These are phyloP conservation scores for Lizanozyma gosingica DNA, from an alignment of 1,139 yeast species.

Conservation along the genomic window DNA sequence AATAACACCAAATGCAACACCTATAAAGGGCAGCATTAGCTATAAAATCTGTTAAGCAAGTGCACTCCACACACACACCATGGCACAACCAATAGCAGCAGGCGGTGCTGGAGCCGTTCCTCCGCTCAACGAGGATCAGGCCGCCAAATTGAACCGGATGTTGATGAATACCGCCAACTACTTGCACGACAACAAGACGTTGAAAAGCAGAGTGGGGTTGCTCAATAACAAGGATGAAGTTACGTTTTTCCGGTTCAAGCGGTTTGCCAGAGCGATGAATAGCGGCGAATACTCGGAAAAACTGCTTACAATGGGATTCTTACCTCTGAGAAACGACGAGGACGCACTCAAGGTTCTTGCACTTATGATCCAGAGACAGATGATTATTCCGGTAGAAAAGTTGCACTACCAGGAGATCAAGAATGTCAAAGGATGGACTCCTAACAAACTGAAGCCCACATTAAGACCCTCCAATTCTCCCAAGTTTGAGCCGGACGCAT, in stretches of 20 bases:
- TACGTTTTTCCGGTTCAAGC: slow-evolving; percentile 81
- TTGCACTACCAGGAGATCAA: slow-evolving; percentile 66
- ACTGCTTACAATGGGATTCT: slow-evolving; percentile 49
- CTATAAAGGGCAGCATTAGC: too few species aligned
- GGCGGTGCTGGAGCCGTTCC: background rate
- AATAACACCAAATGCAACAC: background rate
- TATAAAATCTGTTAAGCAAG: too few species aligned
- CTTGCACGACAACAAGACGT: slow-evolving; percentile 50
- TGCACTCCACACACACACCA: too few species aligned
- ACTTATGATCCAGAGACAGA: slow-evolving; percentile 60
- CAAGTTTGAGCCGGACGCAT: slow-evolving; percentile 61
- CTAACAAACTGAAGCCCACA: slow-evolving; percentile 71
- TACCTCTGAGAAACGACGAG: slow-evolving; percentile 41
- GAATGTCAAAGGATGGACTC: slow-evolving; percentile 47
- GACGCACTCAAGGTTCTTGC: slow-evolving; percentile 61
- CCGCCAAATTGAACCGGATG: slow-evolving; percentile 14
- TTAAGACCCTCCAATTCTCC: slow-evolving; percentile 61
- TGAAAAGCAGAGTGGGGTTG: slow-evolving; percentile 78
- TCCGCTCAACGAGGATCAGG: background rate
- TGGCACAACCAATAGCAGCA: background rate
- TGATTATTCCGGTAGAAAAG: slow-evolving; percentile 68
- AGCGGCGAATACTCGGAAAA: slow-evolving; percentile 61
- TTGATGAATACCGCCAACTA: slow-evolving; percentile 63
- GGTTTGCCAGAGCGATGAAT: slow-evolving; percentile 70
- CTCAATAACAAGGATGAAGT: slow-evolving; percentile 56